Conservation (phyloP, 2,329 filamentous ascomycete genomes). For the Colletotrichum sp. region DNA sequence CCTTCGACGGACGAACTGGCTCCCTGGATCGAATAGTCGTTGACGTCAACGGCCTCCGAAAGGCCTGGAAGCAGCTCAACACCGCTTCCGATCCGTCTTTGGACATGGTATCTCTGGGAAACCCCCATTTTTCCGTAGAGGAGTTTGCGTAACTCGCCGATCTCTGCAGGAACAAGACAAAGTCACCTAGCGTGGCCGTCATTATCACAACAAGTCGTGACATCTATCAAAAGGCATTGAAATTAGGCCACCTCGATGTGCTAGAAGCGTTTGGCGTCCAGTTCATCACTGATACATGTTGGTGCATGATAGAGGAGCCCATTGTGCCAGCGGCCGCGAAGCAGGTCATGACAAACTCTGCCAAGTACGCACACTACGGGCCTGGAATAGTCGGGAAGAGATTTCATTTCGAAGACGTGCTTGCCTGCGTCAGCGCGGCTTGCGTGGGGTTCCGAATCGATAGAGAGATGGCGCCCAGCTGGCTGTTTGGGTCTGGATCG, state of each 20-base stretch:
- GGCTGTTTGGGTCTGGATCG: not conserved
- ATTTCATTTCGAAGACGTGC: constrained; percentile 28
- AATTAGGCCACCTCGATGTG: constrained; percentile 29
- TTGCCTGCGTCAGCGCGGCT: constrained; percentile 25
- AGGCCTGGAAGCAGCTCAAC: not conserved
- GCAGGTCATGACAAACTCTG: constrained; percentile 48
- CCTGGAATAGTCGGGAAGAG: constrained; percentile 25
- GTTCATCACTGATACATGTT: constrained; percentile 39
- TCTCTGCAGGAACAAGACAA: constrained; percentile 31
- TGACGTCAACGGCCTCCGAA: not conserved
- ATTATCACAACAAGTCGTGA: constrained; percentile 18
- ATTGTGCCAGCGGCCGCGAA: constrained; percentile 30
- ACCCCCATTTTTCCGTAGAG: constrained; percentile 45
- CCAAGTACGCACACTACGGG: constrained; percentile 50
- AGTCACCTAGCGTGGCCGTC: constrained; percentile 14
- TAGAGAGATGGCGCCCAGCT: not conserved
- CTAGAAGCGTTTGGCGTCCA: constrained; percentile 40
- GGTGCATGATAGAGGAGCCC: constrained; percentile 49
- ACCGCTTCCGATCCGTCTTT: constrained; percentile 21
- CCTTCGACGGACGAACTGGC: not conserved
- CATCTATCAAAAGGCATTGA: not conserved
- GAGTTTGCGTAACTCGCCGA: constrained; percentile 37
- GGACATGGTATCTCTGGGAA: constrained; percentile 45
- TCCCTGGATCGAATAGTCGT: not conserved
- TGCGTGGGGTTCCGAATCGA: not conserved